phyloP scores from a whole-genome alignment of 2,329 filamentous ascomycete species.

The Sclerotiophoma versabilis region DNA sequence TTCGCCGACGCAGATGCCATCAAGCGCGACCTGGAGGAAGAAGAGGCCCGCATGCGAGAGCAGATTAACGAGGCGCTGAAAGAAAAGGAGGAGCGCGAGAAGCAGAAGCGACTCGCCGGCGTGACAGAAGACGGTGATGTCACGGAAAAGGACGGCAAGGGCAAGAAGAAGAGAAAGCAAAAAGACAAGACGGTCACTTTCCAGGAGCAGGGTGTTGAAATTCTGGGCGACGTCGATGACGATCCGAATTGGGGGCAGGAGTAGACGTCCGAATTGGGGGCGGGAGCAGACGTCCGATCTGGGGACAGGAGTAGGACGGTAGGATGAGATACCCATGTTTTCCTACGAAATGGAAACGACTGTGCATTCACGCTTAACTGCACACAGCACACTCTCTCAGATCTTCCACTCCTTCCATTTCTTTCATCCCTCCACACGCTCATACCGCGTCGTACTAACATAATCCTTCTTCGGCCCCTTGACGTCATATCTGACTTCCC shows the following conservation, averaged over 20 bases:
- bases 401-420: too few species aligned
- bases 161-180: slow-evolving; percentile 42
- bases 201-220: slow-evolving; percentile 38
- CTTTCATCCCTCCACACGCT: neutral
- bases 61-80: slow-evolving; percentile 48
- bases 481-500: slow-evolving; percentile 19
- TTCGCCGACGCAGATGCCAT: slow-evolving; percentile 50
- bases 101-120: slow-evolving; percentile 41
- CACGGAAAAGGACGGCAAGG: slow-evolving; percentile 29
- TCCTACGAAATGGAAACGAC: too few species aligned
- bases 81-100: slow-evolving; percentile 46
- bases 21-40: slow-evolving; percentile 36
- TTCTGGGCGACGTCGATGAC: slow-evolving; percentile 38
- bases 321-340: slow-evolving; percentile 17
- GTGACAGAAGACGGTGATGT: slow-evolving; percentile 24
- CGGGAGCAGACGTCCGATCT: too few species aligned
- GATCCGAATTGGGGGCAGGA: slow-evolving; percentile 38
- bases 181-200: slow-evolving; percentile 39
- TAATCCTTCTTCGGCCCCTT: slow-evolving; percentile 52
- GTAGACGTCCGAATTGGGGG: slow-evolving; percentile 36
- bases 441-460: slow-evolving; percentile 47
- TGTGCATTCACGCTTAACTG: too few species aligned
- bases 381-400: too few species aligned
- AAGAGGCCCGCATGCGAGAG: slow-evolving; percentile 37
- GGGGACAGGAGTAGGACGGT: neutral